Evolutionary conservation across 179 eudicot species (phyloP).

Genomic region (Beta macrorhiza): DNA sequence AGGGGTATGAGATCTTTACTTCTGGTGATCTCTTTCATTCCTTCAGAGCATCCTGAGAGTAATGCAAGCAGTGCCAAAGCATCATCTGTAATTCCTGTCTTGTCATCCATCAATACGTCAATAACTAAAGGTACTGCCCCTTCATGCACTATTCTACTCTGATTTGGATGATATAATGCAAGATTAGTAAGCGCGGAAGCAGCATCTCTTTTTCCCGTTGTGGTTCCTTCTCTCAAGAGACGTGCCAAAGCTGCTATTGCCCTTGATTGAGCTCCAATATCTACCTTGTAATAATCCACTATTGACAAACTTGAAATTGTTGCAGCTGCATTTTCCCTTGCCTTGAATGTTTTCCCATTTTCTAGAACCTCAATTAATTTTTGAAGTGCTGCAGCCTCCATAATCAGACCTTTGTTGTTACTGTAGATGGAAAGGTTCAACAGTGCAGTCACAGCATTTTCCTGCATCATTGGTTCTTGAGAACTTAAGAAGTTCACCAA

Average conservation of each 20-base stretch:
- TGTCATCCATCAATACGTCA: slow-evolving; percentile 47
- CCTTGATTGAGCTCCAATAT: slow-evolving; percentile 46
- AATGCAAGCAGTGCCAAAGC: slow-evolving; percentile 51
- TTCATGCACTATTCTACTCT: slow-evolving; percentile 33
- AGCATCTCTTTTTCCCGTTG: slow-evolving; percentile 33
- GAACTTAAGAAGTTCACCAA: slow-evolving; percentile 48
- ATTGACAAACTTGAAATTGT: slow-evolving; percentile 53
- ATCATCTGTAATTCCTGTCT: slow-evolving; percentile 63
- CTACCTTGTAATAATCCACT: slow-evolving; percentile 46
- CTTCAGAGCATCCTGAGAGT: slow-evolving; percentile 50
- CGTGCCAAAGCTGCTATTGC: slow-evolving; percentile 39
- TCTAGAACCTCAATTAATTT: slow-evolving; percentile 36
- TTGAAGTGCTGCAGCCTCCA: slow-evolving; percentile 54
- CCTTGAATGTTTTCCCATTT: slow-evolving; percentile 50
- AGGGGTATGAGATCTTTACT: slow-evolving; percentile 36
- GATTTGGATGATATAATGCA: slow-evolving; percentile 35
- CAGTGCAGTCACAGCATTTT: slow-evolving; percentile 61
- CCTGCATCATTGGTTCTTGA: slow-evolving; percentile 50
- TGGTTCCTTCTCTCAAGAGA: slow-evolving; percentile 48
- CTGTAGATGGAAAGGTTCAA: slow-evolving; percentile 59
- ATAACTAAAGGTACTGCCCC: slow-evolving; percentile 58
- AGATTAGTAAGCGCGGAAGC: slow-evolving; percentile 52
- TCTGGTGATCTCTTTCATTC: slow-evolving; percentile 35
- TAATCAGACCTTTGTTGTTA: slow-evolving; percentile 50
- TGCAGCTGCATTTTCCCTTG: slow-evolving; percentile 65